Percentiles rank a stretch among this genome's conserved stretches.
Evolutionary conservation across 2,329 filamentous ascomycete species (phyloP).

Genomic region (Cladosporium sp.): DNA sequence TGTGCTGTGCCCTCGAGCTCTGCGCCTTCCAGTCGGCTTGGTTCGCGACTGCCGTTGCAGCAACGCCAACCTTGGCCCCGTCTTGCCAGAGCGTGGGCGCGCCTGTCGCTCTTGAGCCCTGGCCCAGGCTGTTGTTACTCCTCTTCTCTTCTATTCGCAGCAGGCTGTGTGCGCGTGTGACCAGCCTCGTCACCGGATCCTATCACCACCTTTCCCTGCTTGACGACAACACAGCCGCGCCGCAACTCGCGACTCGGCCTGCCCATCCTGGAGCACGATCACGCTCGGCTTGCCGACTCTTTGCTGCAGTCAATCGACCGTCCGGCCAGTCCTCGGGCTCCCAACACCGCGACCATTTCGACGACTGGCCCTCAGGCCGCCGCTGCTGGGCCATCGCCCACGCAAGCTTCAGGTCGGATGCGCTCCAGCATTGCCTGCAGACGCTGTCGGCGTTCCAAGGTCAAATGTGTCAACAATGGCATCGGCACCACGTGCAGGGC

Average conservation of each 20-base stretch:
- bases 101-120: not conserved
- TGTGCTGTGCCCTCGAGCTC: not conserved
- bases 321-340: conserved; percentile 13
- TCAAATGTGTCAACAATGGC: conserved; percentile 80
- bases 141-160: not conserved
- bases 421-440: conserved; percentile 76
- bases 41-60: not conserved
- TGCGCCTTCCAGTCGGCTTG: not conserved
- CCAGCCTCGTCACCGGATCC: not conserved
- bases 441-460: conserved; percentile 73
- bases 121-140: not conserved
- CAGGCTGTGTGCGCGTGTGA: not conserved
- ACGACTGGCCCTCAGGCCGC: conserved; percentile 2
- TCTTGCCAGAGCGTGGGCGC: not conserved
- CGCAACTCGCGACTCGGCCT: not conserved
- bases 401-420: conserved; percentile 46
- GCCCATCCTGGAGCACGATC: conserved; percentile 9
- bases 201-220: not conserved
- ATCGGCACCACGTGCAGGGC: conserved; percentile 68
- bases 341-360: conserved; percentile 9
- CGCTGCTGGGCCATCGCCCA: conserved; percentile 27
- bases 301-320: conserved; percentile 18
- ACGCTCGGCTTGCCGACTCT: conserved; percentile 18
- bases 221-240: not conserved
- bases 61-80: not conserved